These are phyloP conservation scores for Cantharellus cinnabarinus DNA, from an alignment of 768 basidiomycete genomes.

Conservation along the genomic window DNA sequence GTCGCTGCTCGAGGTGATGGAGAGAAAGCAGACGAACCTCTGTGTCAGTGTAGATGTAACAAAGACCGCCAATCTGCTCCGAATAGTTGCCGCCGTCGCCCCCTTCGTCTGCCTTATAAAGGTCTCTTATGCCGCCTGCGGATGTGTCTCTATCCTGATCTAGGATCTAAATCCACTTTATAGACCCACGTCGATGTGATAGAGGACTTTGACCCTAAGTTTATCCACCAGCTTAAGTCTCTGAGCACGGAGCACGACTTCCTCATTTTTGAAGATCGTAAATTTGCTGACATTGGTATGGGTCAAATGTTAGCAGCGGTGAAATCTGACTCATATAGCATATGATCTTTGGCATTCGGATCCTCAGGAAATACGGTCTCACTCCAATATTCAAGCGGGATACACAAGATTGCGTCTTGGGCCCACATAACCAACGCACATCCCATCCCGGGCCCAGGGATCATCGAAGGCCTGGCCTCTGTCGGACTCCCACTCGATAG, in stretches of 20 bases:
- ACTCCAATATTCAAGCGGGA: conserved; percentile 81
- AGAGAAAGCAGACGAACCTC: conserved; percentile 74
- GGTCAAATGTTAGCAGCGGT: background rate
- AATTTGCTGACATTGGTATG: conserved; percentile 95
- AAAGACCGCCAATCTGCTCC: conserved; percentile 51
- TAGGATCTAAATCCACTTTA: conserved; percentile 8
- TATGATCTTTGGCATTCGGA: background rate
- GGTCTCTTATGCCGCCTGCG: conserved; percentile 24
- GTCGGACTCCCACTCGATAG: conserved; percentile 71
- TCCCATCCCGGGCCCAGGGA: conserved; percentile 85
- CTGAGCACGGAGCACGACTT: conserved; percentile 75
- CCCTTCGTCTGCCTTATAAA: conserved; percentile 87
- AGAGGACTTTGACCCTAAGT: conserved; percentile 61
- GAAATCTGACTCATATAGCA: background rate
- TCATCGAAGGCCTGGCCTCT: conserved; percentile 73
- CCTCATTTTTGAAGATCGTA: conserved; percentile 93
- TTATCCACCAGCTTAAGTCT: conserved; percentile 47
- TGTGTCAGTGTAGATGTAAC: conserved; percentile 94
- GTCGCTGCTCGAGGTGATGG: conserved; percentile 60
- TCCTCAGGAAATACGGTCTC: conserved; percentile 80
- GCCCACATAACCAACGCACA: conserved; percentile 96
- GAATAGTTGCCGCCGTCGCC: conserved; percentile 74
- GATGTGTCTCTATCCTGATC: background rate
- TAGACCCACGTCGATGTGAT: conserved; percentile 96
- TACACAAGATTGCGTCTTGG: conserved; percentile 89